These are phyloP conservation scores for Nemophila menziesii DNA, from an alignment of 257 asterid species.

Conservation along the genomic window DNA sequence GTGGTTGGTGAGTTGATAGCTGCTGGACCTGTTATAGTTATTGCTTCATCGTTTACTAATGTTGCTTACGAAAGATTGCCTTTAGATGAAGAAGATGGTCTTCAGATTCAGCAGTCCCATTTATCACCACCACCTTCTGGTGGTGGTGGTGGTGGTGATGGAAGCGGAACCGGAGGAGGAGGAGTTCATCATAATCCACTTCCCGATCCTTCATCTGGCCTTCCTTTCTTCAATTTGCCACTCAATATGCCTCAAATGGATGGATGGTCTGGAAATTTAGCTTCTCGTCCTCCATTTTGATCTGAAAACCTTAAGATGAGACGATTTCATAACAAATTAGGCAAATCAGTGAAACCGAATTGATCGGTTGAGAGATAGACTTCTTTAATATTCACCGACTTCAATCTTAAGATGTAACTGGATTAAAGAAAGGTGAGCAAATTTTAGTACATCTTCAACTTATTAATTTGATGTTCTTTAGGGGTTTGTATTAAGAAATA, in stretches of 20 bases:
- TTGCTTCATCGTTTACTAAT: conserved; percentile 44
- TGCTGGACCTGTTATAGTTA: conserved; percentile 42
- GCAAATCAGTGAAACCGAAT: not conserved
- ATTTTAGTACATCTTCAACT: not conserved
- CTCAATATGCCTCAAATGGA: conserved; percentile 54
- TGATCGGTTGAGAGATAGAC: conserved; percentile 17
- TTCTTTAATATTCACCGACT: conserved; percentile 10
- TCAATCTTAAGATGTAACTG: no score
- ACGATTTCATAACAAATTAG: not conserved
- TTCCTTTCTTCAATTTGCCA: conserved; percentile 70
- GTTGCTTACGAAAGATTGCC: conserved; percentile 56
- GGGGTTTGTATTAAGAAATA: conserved; percentile 14
- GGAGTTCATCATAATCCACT: conserved; percentile 18
- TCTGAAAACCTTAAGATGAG: not conserved
- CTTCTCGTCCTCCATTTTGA: conserved; percentile 33
- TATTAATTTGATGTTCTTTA: not conserved
- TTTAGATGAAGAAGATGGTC: conserved; percentile 32
- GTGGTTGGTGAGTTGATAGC: conserved; percentile 50
- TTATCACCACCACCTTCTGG: conserved; percentile 24
- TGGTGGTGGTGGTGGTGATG: conserved; percentile 15
- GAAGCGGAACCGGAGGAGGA: no score
- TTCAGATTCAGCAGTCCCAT: conserved; percentile 27
- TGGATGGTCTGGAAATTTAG: conserved; percentile 57
- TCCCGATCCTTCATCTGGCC: conserved; percentile 52
- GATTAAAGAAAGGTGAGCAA: no score